A percentile compares a stretch with the other conserved stretches of the same genome.
These are phyloP conservation scores for Clitocybe nebularis DNA, from an alignment of 1,284 basidiomycete genomes.

Conservation along the genomic window DNA sequence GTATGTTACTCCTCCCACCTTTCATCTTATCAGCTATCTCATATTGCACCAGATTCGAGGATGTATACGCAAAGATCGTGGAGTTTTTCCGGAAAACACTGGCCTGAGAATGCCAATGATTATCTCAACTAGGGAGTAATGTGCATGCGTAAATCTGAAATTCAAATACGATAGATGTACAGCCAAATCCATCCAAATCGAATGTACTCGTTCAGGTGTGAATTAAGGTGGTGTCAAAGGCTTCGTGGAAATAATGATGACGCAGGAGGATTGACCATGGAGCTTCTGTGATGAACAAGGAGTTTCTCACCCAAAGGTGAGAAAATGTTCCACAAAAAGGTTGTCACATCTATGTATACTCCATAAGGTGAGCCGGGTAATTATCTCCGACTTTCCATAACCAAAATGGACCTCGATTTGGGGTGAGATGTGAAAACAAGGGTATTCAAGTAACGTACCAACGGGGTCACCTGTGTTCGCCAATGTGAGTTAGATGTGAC, in stretches of 20 bases:
- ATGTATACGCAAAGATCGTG: conserved; percentile 54
- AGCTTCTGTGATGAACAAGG: too few relatives aligned
- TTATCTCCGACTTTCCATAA: conserved; percentile 49
- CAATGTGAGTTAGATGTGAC: conserved; percentile 8
- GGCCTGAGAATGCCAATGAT: conserved; percentile 9
- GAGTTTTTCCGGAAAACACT: conserved; percentile 43
- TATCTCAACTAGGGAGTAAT: not conserved
- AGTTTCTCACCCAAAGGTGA: too few relatives aligned
- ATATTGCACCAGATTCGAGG: conserved; percentile 54
- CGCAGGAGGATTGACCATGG: too few relatives aligned
- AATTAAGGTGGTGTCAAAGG: too few relatives aligned
- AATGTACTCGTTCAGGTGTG: too few relatives aligned
- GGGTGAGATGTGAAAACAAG: conserved; percentile 3
- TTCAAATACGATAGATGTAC: not conserved
- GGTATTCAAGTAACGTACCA: conserved; percentile 33
- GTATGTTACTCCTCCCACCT: conserved; percentile 29
- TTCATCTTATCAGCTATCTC: too few relatives aligned
- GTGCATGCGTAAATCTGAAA: conserved; percentile 3
- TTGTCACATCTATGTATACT: conserved; percentile 25
- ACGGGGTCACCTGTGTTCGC: conserved; percentile 48
- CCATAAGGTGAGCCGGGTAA: conserved; percentile 27
- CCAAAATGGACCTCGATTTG: conserved; percentile 55
- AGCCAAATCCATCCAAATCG: too few relatives aligned
- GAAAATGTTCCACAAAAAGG: too few relatives aligned
- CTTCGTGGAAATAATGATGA: too few relatives aligned